These are phyloP conservation scores for Parastagonospora avenae DNA, from an alignment of 2,329 filamentous ascomycete genomes.

Conservation along the genomic window DNA sequence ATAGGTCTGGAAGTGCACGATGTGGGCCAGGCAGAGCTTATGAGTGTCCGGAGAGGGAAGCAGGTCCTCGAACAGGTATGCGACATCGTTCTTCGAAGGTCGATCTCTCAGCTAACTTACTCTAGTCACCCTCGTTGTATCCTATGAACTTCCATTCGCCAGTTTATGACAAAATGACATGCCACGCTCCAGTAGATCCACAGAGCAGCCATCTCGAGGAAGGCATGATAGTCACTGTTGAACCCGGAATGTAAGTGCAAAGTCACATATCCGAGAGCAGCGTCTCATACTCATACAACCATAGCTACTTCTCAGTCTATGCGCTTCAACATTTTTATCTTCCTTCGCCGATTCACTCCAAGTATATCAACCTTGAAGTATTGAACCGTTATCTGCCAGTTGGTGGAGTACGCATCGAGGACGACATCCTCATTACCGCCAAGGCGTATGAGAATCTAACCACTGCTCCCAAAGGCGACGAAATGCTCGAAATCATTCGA, in stretches of 20 bases:
- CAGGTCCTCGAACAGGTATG: conserved; percentile 31
- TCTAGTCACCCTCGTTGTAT: conserved; percentile 37
- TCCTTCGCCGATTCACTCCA: conserved; percentile 70
- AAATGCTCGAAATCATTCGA: conserved; percentile 63
- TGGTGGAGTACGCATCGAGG: conserved; percentile 74
- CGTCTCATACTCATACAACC: conserved; percentile 3
- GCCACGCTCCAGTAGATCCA: conserved; percentile 38
- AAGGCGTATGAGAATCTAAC: conserved; percentile 75
- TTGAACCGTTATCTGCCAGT: conserved; percentile 83
- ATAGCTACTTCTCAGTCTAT: conserved; percentile 90
- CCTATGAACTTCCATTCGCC: conserved; percentile 39
- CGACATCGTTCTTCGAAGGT: not conserved
- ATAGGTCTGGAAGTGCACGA: conserved; percentile 94
- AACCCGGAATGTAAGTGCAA: conserved; percentile 54
- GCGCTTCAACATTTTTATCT: conserved; percentile 80
- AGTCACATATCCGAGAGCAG: not conserved
- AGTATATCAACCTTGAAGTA: conserved; percentile 76
- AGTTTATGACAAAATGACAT: conserved; percentile 37
- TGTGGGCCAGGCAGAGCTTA: conserved; percentile 43
- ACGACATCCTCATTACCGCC: conserved; percentile 74
- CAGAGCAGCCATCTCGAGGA: conserved; percentile 51
- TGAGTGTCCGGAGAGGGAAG: conserved; percentile 36
- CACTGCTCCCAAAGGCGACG: conserved; percentile 70
- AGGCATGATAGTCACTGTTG: conserved; percentile 62
- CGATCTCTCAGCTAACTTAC: conserved; percentile 10